Base-by-base conservation (phyloP, 805 yeast species). In the Yarrowia phangngaensis region DNA sequence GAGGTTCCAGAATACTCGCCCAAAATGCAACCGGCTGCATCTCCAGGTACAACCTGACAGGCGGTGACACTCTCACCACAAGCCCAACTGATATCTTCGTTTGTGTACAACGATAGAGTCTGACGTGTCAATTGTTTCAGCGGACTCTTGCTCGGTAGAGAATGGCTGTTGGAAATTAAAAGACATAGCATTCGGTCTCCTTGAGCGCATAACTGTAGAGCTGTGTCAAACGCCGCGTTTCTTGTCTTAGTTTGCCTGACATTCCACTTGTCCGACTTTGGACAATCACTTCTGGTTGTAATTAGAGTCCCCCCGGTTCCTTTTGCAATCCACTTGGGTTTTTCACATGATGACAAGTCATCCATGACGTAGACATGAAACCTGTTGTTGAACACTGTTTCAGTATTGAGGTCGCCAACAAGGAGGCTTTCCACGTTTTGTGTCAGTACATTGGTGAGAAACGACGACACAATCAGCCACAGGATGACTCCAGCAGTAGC, bases 161-260 rank as follows among this genome's bases (percentile, higher is more conserved):
- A 20, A 2, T 38, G 19, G 12, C 32, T 38, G 32, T 38, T 38
- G 8, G 45, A 26, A 9, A 38, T 6, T 11, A 38, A 19, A 13
- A 38, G 32, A 6, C 45, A 38, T 13, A 38, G 19, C 45, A 38
- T 38, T 3, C 45, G 17, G 13, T 38, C 45, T 17, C 45, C 45
- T 19, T 32, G 22, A 3, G 45, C 26, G 8, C 45, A 38, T 14
- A 19, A 8, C 22, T 27, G 32, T 17, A 38, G n/a, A 16, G 32
- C 17, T 8, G 19, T 20, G 13, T 26, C 26, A 1, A 32, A 3
- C 0, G 45, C 29, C 8, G 24, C 32, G n/a, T 35, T 24, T 3
- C 9, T 8, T 14, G 16, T 29, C 16, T 29, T 29, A n/a, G 26
- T 17, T 15, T 24, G 30, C 11, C 19, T 15, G n/a, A 35, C 30